Base-by-base conservation (phyloP, 129 eudicot species). In the Ambrosia artemisiifolia region DNA sequence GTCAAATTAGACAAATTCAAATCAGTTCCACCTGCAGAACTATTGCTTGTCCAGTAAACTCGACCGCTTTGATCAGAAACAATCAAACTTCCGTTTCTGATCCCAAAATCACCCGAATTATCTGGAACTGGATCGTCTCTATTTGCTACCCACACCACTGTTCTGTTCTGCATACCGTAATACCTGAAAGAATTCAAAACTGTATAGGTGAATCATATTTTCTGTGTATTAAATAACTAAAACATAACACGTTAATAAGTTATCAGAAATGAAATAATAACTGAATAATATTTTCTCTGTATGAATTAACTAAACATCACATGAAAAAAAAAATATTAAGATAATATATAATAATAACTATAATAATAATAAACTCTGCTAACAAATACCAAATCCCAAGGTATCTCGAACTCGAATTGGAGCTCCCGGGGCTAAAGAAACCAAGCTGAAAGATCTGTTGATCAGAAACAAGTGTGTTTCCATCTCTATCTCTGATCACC, bases 91-190 rank as follows among this genome's bases (percentile, higher is more conserved):
- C 87, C 84, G 54, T 85, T 59, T 63, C 76, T 79, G n/a, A 90
- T 69, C 18, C 68, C 24, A 32, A 90, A 46, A 73, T 57, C 72
- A 38, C 93, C 90, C 3, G 75, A 59, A 24, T 53, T 2, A 1
- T 72, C 82, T 1, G 74, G 40, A 19, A 86, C 47, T 12, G 96
- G 96, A 19, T 70, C 71, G 11, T 86, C 82, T 80, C 90, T 82
- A 24, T 89, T 89, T 28, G 96, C 92, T 33, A 86, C 80, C 96
- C 96, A 89, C 5, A 83, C 86, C 14, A 90, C 82, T 13, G 93
- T 75, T 71, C 53, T 69, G 57, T 35, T 68, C 42, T 82, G 64
- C 20, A 63, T n/a, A 48, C 59, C 69, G 59, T 80, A 40, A 56
- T 84, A 40, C 44, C 44, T 40, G 44, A 7, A 40, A 40, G 44